A percentile compares a stretch with the other conserved stretches of the same genome.
Evolutionary conservation across 257 asterid species (phyloP).

Genomic region (Capsicum chinense): DNA sequence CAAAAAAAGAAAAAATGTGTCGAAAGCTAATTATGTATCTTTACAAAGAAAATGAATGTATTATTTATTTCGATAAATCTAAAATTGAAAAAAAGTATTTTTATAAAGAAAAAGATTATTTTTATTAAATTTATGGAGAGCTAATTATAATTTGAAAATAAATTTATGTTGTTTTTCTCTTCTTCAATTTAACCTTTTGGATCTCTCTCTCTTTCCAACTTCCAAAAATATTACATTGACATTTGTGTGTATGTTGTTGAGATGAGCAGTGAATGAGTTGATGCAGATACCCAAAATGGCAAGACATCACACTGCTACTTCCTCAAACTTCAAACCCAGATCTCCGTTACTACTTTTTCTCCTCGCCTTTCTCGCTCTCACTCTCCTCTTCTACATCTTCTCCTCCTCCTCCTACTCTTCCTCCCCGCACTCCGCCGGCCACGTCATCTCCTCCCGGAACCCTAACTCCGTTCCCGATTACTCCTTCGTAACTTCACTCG

Average conservation of each 20-base stretch:
- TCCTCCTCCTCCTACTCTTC: slow-evolving; percentile 49
- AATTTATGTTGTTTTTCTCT: too few relatives aligned
- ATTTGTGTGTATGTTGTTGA: neutral
- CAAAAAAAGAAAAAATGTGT: too few relatives aligned
- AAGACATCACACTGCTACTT: slow-evolving; percentile 46
- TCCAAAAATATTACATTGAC: too few relatives aligned
- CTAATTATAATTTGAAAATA: too few relatives aligned
- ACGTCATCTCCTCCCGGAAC: slow-evolving; percentile 42
- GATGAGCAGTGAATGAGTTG: neutral
- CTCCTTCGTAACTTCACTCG: slow-evolving; percentile 81
- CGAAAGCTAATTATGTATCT: too few relatives aligned
- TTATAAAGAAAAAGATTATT: too few relatives aligned
- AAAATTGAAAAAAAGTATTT: too few relatives aligned
- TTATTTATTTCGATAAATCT: too few relatives aligned
- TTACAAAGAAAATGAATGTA: too few relatives aligned
- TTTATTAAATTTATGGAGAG: too few relatives aligned
- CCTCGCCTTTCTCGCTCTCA: slow-evolving; percentile 50
- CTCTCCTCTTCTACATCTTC: slow-evolving; percentile 57
- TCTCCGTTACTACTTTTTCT: slow-evolving; percentile 49
- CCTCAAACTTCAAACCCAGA: slow-evolving; percentile 47
- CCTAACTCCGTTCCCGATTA: slow-evolving; percentile 57
- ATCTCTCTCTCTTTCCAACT: too few relatives aligned
- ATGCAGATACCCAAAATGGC: slow-evolving; percentile 52
- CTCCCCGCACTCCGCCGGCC: slow-evolving; percentile 32
- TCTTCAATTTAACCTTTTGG: too few relatives aligned